A percentile compares a stretch with the other conserved stretches of the same genome.
Conservation (phyloP, 1,284 basidiomycete species). For the Phylloboletellus chloephorus region DNA sequence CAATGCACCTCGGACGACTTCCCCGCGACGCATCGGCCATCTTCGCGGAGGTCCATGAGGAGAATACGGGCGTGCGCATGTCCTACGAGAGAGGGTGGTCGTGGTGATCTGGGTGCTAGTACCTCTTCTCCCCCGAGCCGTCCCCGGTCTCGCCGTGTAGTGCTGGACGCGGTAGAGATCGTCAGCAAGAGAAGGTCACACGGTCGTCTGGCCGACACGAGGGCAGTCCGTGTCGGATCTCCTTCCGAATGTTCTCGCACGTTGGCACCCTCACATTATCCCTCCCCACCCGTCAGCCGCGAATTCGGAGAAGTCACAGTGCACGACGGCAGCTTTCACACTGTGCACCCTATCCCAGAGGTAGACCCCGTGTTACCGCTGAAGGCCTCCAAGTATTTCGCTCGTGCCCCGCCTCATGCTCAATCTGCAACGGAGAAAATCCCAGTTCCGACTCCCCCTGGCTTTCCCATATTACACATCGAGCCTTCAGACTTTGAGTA, state of each 20-base stretch:
- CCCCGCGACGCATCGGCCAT: not conserved
- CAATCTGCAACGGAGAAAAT: not conserved
- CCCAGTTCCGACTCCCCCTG: constrained; percentile 5
- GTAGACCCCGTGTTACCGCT: not conserved
- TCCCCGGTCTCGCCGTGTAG: constrained; percentile 1
- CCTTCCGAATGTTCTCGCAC: not conserved
- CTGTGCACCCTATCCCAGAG: too few species aligned
- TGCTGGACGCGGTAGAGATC: constrained; percentile 19
- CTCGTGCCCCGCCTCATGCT: not conserved
- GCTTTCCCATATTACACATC: constrained; percentile 6
- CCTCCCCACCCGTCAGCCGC: constrained; percentile 10
- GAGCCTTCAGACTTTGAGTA: constrained; percentile 9
- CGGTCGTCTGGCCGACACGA: too few species aligned
- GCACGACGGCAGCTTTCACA: not conserved
- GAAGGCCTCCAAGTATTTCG: constrained; percentile 25
- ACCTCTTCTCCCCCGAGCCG: not conserved
- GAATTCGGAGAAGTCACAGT: not conserved
- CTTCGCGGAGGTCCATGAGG: not conserved
- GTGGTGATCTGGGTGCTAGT: not conserved
- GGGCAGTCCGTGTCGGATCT: not conserved
- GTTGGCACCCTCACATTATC: constrained; percentile 2
- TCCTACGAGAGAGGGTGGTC: not conserved
- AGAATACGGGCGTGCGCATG: not conserved
- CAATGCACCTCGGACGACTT: not conserved
- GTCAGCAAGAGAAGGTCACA: not conserved